Evolutionary conservation across 208 protist genomes (phyloP).

Genomic region (Trypanosoma grayi): DNA sequence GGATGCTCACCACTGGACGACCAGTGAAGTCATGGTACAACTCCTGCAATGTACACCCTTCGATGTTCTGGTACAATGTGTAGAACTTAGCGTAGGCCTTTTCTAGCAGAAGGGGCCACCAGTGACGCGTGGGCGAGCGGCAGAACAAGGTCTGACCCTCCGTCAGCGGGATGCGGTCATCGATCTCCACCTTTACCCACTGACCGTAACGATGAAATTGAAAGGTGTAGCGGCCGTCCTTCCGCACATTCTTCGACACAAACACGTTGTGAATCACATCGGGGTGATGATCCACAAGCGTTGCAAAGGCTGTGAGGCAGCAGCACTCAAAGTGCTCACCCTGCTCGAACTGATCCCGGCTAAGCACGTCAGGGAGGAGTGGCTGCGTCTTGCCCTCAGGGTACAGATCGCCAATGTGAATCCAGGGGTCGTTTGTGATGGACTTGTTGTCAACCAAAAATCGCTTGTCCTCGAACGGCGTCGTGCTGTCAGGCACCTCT

Average conservation of each 20-base stretch:
- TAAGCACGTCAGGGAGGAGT: conserved; percentile 56
- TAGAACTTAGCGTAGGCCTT: conserved; percentile 87
- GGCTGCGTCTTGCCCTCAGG: conserved; percentile 48
- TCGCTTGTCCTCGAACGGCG: conserved; percentile 60
- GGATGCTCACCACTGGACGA: conserved; percentile 33
- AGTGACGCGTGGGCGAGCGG: conserved; percentile 57
- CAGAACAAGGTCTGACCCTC: conserved; percentile 51
- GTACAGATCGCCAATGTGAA: conserved; percentile 73
- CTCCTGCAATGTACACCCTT: conserved; percentile 50
- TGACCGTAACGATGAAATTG: conserved; percentile 64
- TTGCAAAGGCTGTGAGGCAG: conserved; percentile 60
- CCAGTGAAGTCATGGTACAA: conserved; percentile 67
- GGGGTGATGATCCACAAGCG: conserved; percentile 55
- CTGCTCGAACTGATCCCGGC: conserved; percentile 68
- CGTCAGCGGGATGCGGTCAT: conserved; percentile 50
- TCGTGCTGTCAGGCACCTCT: conserved; percentile 54
- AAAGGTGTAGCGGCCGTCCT: conserved; percentile 82
- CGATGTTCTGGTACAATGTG: conserved; percentile 66
- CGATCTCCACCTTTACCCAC: conserved; percentile 68
- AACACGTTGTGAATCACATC: conserved; percentile 78
- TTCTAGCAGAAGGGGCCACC: conserved; percentile 70
- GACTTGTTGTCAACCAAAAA: conserved; percentile 62
- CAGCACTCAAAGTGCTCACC: conserved; percentile 85
- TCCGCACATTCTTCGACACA: conserved; percentile 68
- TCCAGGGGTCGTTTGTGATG: conserved; percentile 60